Evolutionary conservation across 148 eudicot genomes (phyloP).

Genomic region (Polygonum maritimum): DNA sequence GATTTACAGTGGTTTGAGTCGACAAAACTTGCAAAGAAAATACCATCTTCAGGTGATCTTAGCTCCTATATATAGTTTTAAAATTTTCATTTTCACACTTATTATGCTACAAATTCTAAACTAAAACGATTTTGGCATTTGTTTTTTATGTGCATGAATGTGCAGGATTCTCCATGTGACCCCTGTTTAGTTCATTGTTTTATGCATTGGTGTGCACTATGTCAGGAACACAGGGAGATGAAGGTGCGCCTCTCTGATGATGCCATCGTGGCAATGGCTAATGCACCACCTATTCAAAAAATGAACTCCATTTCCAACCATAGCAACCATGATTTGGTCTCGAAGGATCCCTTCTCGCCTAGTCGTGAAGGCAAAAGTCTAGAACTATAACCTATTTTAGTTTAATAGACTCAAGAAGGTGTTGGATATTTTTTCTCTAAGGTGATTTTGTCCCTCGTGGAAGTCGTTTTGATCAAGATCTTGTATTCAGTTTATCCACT

Average conservation of each 20-base stretch:
- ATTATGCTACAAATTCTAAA: neutral
- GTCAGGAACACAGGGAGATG: slow-evolving; percentile 82
- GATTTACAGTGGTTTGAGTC: slow-evolving; percentile 56
- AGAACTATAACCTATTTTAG: slow-evolving; percentile 30
- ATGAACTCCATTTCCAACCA: slow-evolving; percentile 28
- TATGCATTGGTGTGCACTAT: slow-evolving; percentile 79
- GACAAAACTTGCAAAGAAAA: slow-evolving; percentile 59
- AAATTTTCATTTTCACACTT: too few species aligned
- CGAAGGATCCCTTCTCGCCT: slow-evolving; percentile 18
- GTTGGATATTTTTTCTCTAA: too few species aligned
- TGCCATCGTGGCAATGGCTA: slow-evolving; percentile 9
- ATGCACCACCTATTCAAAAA: slow-evolving; percentile 58
- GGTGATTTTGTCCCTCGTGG: too few species aligned
- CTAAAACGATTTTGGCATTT: neutral
- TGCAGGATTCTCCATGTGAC: slow-evolving; percentile 69
- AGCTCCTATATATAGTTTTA: neutral
- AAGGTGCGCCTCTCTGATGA: slow-evolving; percentile 35
- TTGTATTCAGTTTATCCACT: too few species aligned
- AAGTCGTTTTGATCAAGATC: too few species aligned
- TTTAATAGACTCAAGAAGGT: neutral
- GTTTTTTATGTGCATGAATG: neutral
- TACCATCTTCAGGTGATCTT: slow-evolving; percentile 61
- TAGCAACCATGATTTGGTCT: neutral
- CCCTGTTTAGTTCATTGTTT: slow-evolving; percentile 75
- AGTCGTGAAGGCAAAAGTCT: slow-evolving; percentile 16